Base-by-base conservation (phyloP, 129 eudicot genomes). In the Kitagawia praeruptora region DNA sequence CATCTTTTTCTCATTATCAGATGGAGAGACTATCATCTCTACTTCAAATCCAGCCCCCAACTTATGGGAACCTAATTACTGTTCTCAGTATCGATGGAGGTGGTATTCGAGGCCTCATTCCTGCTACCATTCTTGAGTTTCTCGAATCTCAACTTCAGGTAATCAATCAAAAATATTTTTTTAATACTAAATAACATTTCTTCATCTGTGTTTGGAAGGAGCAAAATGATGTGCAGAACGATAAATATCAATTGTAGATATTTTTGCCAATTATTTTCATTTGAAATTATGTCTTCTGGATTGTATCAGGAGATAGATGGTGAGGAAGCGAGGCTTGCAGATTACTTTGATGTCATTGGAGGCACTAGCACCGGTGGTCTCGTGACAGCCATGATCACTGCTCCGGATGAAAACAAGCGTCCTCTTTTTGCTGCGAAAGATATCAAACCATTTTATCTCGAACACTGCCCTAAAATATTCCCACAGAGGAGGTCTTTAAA, bases 321-420 rank as follows among this genome's bases (percentile, higher is more conserved):
- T 0, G 69, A 85, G 37, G 87, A 88, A 25, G 96, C 89, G 56
- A 85, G 92, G 75, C 79, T 90, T 27, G 96, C 92, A 34, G 92
- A 90, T 76, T 90, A 90, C 82, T 90, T 90, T 37, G 96, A 90
- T 56, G 81, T 90, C 15, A 78, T 90, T 76, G 84, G 89, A 2
- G 95, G 95, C 72, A 90, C 95, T 14, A 90, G 92, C 81, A 86
- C 92, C 0, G 90, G 92, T 31, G 91, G 93, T 15, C 86, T 89
- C 28, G 81, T 90, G 19, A 83, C 92, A 8, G 87, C 92, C 67
- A 88, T 90, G 96, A 10, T 90, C 67, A 81, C 96, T 34, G 87
- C 85, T 25, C 96, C 96, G 1, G 75, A 86, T 49, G 63, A 83
- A 75, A 83, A 81, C 42, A 85, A 83, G 23, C 87, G 88, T 15